Conservation (phyloP, 2,329 filamentous ascomycete species). For the Colletotrichum cereale region DNA sequence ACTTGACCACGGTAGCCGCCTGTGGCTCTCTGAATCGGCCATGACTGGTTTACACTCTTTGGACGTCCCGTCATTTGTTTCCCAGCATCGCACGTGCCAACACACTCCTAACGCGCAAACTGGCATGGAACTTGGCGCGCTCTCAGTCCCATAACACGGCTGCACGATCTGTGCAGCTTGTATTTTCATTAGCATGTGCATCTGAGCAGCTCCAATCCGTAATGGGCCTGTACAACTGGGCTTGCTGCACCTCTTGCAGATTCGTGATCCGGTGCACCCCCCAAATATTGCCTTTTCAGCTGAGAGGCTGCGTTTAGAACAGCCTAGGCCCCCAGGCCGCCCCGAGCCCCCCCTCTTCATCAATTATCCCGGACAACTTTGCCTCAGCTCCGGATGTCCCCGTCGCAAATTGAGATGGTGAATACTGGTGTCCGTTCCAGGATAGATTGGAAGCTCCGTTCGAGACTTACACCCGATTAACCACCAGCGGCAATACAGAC, state of each 20-base stretch:
- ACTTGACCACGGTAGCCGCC: conserved; percentile 2
- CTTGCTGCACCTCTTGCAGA: conserved; percentile 31
- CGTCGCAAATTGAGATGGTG: conserved; percentile 9
- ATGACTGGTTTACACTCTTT: conserved; percentile 10
- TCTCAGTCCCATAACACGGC: not conserved
- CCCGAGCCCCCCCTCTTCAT: conserved; percentile 28
- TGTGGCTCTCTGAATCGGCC: conserved; percentile 8
- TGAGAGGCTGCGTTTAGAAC: conserved; percentile 28
- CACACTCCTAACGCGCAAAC: not conserved
- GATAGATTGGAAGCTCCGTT: conserved; percentile 22
- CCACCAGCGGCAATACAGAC: conserved; percentile 4
- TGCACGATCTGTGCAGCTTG: not conserved
- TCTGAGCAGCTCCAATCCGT: not conserved
- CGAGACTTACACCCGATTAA: conserved; percentile 14
- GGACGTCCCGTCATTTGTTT: not conserved
- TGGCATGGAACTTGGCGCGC: conserved; percentile 22
- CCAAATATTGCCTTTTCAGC: conserved; percentile 13
- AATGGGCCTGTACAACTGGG: conserved; percentile 26
- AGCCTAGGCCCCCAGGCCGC: conserved; percentile 29
- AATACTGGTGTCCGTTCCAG: conserved; percentile 11
- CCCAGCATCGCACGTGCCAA: not conserved
- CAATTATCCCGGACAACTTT: conserved; percentile 28
- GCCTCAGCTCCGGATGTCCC: conserved; percentile 28
- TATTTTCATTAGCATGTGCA: conserved; percentile 6
- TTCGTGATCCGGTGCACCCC: conserved; percentile 1